Percentiles rank a stretch among this genome's conserved stretches.
Evolutionary conservation across 768 basidiomycete genomes (phyloP).

Genomic region (Mycena capillaripes): DNA sequence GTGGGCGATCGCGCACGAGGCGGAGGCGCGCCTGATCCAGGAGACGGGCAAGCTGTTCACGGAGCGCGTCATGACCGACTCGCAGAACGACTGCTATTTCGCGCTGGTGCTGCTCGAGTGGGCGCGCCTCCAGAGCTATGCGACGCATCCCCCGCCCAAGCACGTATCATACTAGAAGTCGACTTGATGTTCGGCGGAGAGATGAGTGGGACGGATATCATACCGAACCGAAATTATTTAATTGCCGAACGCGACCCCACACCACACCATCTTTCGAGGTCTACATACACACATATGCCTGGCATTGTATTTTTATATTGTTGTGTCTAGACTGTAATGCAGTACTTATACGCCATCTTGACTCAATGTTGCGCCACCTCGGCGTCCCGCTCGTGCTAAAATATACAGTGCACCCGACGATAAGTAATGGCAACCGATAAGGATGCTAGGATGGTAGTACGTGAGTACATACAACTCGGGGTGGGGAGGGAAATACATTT

Average conservation of each 20-base stretch:
- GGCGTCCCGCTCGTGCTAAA: too few species aligned
- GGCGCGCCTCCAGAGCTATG: constrained; percentile 32
- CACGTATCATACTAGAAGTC: neutral
- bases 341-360: too few species aligned
- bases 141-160: neutral
- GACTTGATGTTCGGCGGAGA: neutral
- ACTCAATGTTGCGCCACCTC: too few species aligned
- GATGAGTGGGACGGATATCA: neutral
- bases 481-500: neutral
- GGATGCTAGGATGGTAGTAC: neutral
- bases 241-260: neutral
- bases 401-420: neutral
- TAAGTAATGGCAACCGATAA: neutral
- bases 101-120: constrained; percentile 33
- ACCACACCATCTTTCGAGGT: too few species aligned
- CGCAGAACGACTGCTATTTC: constrained; percentile 40
- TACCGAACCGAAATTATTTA: neutral
- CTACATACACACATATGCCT: too few species aligned
- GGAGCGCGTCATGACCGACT: constrained; percentile 33
- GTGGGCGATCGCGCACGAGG: constrained; percentile 36
- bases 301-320: constrained; percentile 27
- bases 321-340: neutral
- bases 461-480: neutral
- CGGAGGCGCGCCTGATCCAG: constrained; percentile 34
- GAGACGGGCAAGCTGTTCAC: constrained; percentile 34